Percentiles rank a stretch among this genome's conserved stretches.
phyloP scores from a whole-genome alignment of 2,329 filamentous ascomycete genomes.

The Scedosporium boydii region DNA sequence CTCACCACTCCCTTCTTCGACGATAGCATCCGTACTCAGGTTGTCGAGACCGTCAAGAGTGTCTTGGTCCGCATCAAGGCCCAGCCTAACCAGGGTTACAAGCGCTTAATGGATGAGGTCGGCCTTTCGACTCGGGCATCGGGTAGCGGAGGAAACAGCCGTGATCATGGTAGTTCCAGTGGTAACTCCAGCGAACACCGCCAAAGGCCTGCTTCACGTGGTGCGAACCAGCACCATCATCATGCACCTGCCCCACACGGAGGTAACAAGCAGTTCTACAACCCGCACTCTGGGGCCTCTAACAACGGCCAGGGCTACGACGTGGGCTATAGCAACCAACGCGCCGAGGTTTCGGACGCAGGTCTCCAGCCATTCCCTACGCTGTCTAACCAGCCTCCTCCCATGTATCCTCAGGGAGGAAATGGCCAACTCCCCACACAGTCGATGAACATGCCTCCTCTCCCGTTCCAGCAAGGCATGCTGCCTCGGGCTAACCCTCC shows the following conservation, averaged over 20 bases:
- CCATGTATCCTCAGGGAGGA: conserved; percentile 38
- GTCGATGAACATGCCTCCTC: conserved; percentile 39
- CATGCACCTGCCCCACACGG: conserved; percentile 30
- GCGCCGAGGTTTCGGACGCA: conserved; percentile 31
- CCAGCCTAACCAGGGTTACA: conserved; percentile 91
- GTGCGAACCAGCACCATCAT: conserved; percentile 36
- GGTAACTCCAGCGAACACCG: conserved; percentile 37
- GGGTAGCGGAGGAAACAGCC: conserved; percentile 33
- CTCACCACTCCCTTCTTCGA: conserved; percentile 96
- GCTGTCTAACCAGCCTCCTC: conserved; percentile 38
- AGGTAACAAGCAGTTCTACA: conserved; percentile 41
- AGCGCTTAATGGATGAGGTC: conserved; percentile 97
- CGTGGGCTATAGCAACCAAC: conserved; percentile 40
- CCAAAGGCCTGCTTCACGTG: conserved; percentile 46
- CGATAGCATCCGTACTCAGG: conserved; percentile 76
- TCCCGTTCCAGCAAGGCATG: conserved; percentile 52
- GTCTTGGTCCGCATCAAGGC: conserved; percentile 86
- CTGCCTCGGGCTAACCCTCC: conserved; percentile 42
- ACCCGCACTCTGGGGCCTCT: conserved; percentile 31
- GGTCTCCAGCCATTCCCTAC: conserved; percentile 36
- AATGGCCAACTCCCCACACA: conserved; percentile 35
- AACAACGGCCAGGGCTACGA: conserved; percentile 37
- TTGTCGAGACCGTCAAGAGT: conserved; percentile 84
- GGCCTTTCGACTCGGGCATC: conserved; percentile 60
- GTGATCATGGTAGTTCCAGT: conserved; percentile 30